These are phyloP conservation scores for Ustilago trichophora DNA, from an alignment of 1,284 basidiomycete genomes.

Conservation along the genomic window DNA sequence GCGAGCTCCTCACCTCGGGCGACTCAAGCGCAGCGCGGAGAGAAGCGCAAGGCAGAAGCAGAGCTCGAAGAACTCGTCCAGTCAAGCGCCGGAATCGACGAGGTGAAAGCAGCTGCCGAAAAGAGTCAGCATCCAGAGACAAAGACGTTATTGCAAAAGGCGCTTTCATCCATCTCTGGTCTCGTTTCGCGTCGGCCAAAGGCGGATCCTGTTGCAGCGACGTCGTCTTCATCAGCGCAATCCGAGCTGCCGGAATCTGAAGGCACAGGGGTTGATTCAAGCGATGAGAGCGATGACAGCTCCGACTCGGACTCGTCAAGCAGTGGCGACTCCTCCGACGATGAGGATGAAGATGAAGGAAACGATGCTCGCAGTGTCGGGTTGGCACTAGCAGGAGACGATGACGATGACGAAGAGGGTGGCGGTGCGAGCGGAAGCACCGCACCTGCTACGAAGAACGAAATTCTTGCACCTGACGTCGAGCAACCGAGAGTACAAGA, in stretches of 20 bases:
- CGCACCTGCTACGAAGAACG: slow-evolving; percentile 57
- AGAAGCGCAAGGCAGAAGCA: slow-evolving; percentile 39
- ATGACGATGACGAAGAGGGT: slow-evolving; percentile 46
- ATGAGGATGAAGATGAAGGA: slow-evolving; percentile 17
- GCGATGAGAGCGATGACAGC: slow-evolving; percentile 15
- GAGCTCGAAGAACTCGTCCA: slow-evolving; percentile 24
- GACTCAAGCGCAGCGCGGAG: slow-evolving; percentile 5
- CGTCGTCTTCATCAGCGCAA: neutral
- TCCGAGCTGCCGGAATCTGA: neutral
- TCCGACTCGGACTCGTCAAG: slow-evolving; percentile 23
- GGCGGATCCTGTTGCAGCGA: neutral
- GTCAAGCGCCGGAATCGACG: slow-evolving; percentile 22
- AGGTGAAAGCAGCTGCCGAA: slow-evolving; percentile 29
- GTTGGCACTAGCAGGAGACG: slow-evolving; percentile 9
- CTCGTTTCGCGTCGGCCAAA: slow-evolving; percentile 28
- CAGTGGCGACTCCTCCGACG: slow-evolving; percentile 31
- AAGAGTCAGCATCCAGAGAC: slow-evolving; percentile 39
- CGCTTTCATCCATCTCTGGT: slow-evolving; percentile 31
- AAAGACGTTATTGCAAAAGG: slow-evolving; percentile 33
- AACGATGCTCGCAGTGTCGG: slow-evolving; percentile 1
- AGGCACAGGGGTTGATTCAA: neutral
- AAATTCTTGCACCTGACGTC: slow-evolving; percentile 45
- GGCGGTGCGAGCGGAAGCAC: slow-evolving; percentile 10
- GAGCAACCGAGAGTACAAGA: slow-evolving; percentile 35
- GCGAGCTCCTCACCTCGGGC: neutral